These are phyloP conservation scores for Yamadazyma atlantica DNA, from an alignment of 1,139 yeast species.

Conservation along the genomic window DNA sequence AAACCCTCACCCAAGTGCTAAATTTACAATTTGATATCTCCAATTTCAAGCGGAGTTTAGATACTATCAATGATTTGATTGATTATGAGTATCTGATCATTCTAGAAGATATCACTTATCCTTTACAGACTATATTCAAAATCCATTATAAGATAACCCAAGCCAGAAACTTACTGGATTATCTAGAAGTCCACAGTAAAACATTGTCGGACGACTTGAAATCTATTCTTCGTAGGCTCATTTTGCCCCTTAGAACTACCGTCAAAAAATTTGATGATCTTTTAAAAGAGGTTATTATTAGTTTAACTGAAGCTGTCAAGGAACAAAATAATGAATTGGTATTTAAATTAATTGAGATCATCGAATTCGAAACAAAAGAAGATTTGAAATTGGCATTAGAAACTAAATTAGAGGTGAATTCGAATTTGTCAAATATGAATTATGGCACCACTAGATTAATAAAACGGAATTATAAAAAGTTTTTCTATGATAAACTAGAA, in stretches of 20 bases:
- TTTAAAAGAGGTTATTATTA: conserved; percentile 58
- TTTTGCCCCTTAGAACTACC: conserved; percentile 49
- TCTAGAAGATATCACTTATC: conserved; percentile 51
- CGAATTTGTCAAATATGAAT: conserved; percentile 19
- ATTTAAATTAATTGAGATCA: conserved; percentile 68
- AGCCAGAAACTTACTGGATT: conserved; percentile 78
- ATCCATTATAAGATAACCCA: conserved; percentile 71
- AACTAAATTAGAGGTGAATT: conserved; percentile 37
- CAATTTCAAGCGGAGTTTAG: conserved; percentile 52
- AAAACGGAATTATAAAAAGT: conserved; percentile 62
- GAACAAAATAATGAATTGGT: conserved; percentile 67
- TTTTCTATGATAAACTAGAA: conserved; percentile 62
- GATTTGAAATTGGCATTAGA: conserved; percentile 65
- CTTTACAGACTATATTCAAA: conserved; percentile 58
- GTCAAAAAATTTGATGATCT: conserved; percentile 64
- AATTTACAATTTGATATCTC: conserved; percentile 64
- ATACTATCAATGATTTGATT: conserved; percentile 51
- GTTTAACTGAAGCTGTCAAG: conserved; percentile 67
- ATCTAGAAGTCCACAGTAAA: conserved; percentile 54
- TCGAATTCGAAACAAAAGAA: conserved; percentile 78
- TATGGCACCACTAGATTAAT: conserved; percentile 40
- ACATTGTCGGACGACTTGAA: conserved; percentile 67
- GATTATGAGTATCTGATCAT: conserved; percentile 51
- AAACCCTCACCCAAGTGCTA: conserved; percentile 70
- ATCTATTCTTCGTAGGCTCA: conserved; percentile 62